A percentile compares a stretch with the other conserved stretches of the same genome.
Evolutionary conservation across 345 rosid species (phyloP).

Genomic region (Acer campestre): DNA sequence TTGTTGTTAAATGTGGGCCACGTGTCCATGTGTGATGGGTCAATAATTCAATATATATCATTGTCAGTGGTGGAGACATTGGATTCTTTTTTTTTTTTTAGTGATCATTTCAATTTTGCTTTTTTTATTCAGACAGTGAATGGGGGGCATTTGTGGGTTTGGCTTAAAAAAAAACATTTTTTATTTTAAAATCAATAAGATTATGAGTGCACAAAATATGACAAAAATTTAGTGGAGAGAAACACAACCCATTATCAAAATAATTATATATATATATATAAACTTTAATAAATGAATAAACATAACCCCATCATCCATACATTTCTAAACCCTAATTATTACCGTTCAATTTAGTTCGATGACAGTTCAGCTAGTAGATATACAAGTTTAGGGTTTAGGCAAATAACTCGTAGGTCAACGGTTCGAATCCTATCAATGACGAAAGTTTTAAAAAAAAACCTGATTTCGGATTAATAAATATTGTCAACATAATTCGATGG

Average conservation of each 20-base stretch:
- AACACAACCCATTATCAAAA: background rate
- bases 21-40: slow-evolving; percentile 13
- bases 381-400: too few species aligned
- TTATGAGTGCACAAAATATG: background rate
- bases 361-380: too few species aligned
- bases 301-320: too few species aligned
- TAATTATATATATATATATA: too few species aligned
- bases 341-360: too few species aligned
- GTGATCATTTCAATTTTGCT: background rate
- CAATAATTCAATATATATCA: background rate
- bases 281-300: too few species aligned
- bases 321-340: too few species aligned
- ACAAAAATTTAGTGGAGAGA: background rate
- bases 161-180: background rate
- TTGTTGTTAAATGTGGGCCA: slow-evolving; percentile 4
- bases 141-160: slow-evolving; percentile 14
- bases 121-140: background rate
- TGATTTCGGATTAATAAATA: too few species aligned
- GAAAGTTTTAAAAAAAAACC: too few species aligned
- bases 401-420: too few species aligned
- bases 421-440: too few species aligned
- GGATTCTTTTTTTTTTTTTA: slow-evolving; percentile 16
- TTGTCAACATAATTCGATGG: too few species aligned
- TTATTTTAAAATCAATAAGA: background rate
- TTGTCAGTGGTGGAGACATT: slow-evolving; percentile 2